Evolutionary conservation across 495 filamentous ascomycete species (phyloP), one percentile per base, ranked within the genome.

Genomic region (Baudoinia panamericana): DNA sequence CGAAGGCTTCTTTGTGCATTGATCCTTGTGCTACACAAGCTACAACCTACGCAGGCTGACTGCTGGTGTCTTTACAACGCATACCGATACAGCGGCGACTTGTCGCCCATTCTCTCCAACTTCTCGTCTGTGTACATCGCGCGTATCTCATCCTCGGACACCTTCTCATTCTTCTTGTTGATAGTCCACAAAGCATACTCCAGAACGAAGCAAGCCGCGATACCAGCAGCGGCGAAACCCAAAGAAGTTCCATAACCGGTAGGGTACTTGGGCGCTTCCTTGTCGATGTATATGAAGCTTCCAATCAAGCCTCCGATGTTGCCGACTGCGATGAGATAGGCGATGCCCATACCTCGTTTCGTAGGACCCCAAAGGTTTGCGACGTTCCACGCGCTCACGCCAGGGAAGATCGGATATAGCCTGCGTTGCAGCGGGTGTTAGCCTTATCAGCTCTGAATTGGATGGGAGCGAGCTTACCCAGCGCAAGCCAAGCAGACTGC

Each of bases 341-440:
- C 61, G 12, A 59, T 55, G 1, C 55, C 58, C 23, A 63, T 61
- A 0, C 62, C 64, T 1, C 64, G 48, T 5, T 58, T 57, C 13
- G 45, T 46, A 1, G 60, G 51, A 4, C 57, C 57, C 0, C 62
- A 56, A 0, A 64, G 30, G 48, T 65, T 67, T 27, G 62, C 63
- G 20, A 54, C 40, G 1, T 50, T 61, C 64, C 64, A 67, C 6
- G 60, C 38, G 28, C 21, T 41, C 15, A 85, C 90, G 54, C 92
- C 93, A n/a, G 87, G 60, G 48, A 93, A 84, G 57, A 73, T 79
- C 0, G 87, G 87, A 52, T 94, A 95, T 51, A 94, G 94, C 0
- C 87, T 61, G n/a, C n/a, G n/a, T n/a, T n/a, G n/a, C n/a, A 22
- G 20, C 23, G 8, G 16, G 6, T 5, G 20, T 36, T 51, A 0